A percentile compares a stretch with the other conserved stretches of the same genome.
Conservation (phyloP, 306 rosid genomes). For the Casuarina equisetifolia region DNA sequence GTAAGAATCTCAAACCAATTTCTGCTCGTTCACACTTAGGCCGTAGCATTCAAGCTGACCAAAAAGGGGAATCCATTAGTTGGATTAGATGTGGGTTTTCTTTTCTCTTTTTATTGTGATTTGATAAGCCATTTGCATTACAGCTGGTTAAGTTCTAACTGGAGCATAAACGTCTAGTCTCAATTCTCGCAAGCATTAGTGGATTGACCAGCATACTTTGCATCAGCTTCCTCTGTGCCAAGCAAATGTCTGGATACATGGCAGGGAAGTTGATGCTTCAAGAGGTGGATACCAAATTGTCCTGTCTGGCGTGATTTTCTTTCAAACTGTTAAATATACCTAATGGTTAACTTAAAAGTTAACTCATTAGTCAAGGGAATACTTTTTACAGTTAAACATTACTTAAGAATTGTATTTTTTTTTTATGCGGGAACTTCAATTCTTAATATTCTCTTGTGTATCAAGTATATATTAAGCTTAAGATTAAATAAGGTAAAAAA, state of each 20-base stretch:
- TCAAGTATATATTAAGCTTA: no score
- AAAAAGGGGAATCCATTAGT: slow-evolving; percentile 24
- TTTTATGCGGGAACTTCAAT: no score
- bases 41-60: slow-evolving; percentile 19
- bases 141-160: background rate
- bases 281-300: slow-evolving; percentile 22
- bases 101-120: slow-evolving; percentile 9
- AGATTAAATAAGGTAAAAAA: no score
- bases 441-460: no score
- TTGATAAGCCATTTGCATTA: slow-evolving; percentile 3
- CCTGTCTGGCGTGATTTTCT: background rate
- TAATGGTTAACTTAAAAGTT: no score
- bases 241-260: background rate
- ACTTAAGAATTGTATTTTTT: no score
- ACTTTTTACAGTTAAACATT: no score
- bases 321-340: no score
- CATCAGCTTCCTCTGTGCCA: background rate
- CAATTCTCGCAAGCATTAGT: no score
- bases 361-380: no score
- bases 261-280: slow-evolving; percentile 28
- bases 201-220: background rate
- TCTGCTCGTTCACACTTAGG: slow-evolving; percentile 15
- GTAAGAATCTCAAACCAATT: slow-evolving; percentile 6
- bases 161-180: background rate
- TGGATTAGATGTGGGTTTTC: slow-evolving; percentile 12